Conservation (phyloP, 495 filamentous ascomycete species). For the Pyronema domesticum region DNA sequence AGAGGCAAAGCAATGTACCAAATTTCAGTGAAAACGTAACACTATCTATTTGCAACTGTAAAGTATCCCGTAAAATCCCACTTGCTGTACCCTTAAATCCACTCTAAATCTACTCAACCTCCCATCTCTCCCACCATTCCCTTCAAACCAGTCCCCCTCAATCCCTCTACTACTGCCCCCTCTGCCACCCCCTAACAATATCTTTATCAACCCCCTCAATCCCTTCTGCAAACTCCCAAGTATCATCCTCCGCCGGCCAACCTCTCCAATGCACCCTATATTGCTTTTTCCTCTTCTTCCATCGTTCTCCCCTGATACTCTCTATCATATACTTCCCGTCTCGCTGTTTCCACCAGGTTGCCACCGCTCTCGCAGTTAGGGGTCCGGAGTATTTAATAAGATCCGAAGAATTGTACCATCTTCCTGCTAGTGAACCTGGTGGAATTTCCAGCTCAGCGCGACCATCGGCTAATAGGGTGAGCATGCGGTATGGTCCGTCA, state of each 20-base stretch:
- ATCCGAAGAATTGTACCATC: background rate
- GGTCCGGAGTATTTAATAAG: background rate
- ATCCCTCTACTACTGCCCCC: background rate
- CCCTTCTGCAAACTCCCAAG: slow-evolving; percentile 11
- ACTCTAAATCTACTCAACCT: too few species aligned
- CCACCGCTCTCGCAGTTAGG: background rate
- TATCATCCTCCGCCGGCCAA: slow-evolving; percentile 20
- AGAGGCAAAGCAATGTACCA: too few species aligned
- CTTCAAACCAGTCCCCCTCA: background rate
- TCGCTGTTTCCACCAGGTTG: too few species aligned
- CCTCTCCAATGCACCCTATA: slow-evolving; percentile 15
- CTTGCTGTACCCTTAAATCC: too few species aligned
- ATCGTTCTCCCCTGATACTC: slow-evolving; percentile 7
- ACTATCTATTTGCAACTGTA: too few species aligned
- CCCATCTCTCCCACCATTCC: background rate
- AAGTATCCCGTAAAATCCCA: too few species aligned
- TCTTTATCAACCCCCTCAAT: background rate
- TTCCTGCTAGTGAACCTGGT: background rate
- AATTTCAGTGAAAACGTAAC: too few species aligned
- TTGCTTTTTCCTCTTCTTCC: background rate
- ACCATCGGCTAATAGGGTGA: slow-evolving; percentile 3
- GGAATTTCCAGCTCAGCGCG: slow-evolving; percentile 6
- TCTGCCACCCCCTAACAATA: slow-evolving; percentile 10
- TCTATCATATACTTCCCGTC: slow-evolving; percentile 5
- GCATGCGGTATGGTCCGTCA: slow-evolving; percentile 13